Evolutionary conservation across 371 early-diverging fungal species (phyloP), one percentile per base, ranked within the genome.

Genomic region (Syncephalis plumigaleata): DNA sequence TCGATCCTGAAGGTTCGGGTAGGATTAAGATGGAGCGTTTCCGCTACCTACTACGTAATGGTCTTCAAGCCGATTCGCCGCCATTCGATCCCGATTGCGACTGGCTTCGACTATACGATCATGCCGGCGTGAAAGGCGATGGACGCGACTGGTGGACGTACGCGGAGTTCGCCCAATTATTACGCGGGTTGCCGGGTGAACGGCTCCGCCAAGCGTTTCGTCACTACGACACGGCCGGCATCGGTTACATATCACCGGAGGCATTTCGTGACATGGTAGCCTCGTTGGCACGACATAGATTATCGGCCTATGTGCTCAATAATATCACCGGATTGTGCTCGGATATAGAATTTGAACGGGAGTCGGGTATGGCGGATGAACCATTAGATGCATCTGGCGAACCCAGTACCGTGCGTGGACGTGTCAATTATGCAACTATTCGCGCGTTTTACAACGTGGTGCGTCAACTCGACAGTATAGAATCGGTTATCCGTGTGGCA

Each of bases 181-280:
- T 87, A 48, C 79, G 79, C 54, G 84, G 77, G 13, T 66, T 86
- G 9, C 84, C 81, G 49, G 72, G 74, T 9, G 87, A 83, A 48
- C 76, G 84, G 47, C 64, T 88, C 31, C 76, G 81, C 49, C 80
- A 79, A 56, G 84, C 78, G 46, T 87, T 86, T 63, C 77, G 75
- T 43, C 68, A 65, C 53, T 77, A 71, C 47, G 87, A 87, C 56
- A 64, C 66, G 47, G 60, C 74, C 23, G 66, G 70, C 23, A 64
- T 70, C 9, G 87, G 84, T 15, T 71, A 59, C 47, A 81, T 87
- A 48, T 49, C 62, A 15, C 72, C 80, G 2, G 73, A 79, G 25
- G 66, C 70, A 31, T 80, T 86, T 54, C 64, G 72, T 47, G 64
- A 63, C 51, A 73, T 86, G 43, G 72, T 83, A 43, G 51, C 68